Evolutionary conservation across 2,329 filamentous ascomycete species (phyloP).

Genomic region (Ceratocystis alfenasii): DNA sequence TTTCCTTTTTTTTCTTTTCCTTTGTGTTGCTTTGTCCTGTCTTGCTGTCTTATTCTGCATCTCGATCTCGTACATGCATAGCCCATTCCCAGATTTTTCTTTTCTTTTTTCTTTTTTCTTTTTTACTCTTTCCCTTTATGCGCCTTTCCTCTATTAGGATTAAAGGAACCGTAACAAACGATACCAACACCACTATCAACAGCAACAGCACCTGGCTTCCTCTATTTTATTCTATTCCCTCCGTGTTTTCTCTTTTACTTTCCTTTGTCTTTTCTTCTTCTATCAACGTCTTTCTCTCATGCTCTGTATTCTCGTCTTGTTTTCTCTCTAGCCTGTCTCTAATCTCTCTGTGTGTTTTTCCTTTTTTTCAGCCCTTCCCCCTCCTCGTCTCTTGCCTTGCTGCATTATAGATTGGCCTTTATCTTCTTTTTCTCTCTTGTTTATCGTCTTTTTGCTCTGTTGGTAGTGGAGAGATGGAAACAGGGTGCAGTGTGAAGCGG

Average conservation of each 20-base stretch:
- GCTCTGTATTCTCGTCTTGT: background rate
- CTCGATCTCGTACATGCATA: slow-evolving; percentile 19
- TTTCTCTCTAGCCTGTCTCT: background rate
- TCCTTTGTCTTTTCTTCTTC: slow-evolving; percentile 7
- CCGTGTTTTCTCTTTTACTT: background rate
- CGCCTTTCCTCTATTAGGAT: background rate
- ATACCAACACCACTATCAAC: background rate
- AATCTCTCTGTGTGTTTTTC: background rate
- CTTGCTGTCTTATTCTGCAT: slow-evolving; percentile 24
- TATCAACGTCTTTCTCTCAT: background rate
- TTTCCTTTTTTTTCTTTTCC: slow-evolving; percentile 20
- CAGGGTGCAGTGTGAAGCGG: background rate
- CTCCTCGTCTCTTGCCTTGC: background rate
- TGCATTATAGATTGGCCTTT: slow-evolving; percentile 8
- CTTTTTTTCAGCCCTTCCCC: background rate
- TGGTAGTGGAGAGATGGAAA: slow-evolving; percentile 7
- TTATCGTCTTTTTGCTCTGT: background rate
- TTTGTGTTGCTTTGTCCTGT: background rate
- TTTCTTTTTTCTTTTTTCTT: background rate
- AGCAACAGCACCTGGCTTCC: background rate
- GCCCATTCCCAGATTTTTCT: slow-evolving; percentile 14
- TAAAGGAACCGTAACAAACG: no score
- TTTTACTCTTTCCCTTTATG: background rate
- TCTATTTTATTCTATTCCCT: background rate
- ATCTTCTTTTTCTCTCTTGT: background rate